Evolutionary conservation across 106 monocot species (phyloP), one percentile per base, ranked within the genome.

Genomic region (Dendrobium chrysotoxum): DNA sequence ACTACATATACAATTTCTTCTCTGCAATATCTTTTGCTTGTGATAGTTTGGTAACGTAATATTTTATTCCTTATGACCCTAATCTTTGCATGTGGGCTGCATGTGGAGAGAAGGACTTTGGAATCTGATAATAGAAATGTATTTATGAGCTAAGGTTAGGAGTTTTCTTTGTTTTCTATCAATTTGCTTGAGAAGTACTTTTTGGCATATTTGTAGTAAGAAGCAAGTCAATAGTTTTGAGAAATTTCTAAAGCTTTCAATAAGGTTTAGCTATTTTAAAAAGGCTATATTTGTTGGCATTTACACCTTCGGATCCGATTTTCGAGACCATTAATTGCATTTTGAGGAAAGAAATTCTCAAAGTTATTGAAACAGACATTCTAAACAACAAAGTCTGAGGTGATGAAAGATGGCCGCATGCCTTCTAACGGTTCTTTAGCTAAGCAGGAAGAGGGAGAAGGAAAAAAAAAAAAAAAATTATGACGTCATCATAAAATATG

Each of bases 71-170:
- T 41, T 41, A 6, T 41, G 6, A 10, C 44, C 47, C 47, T 28
- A 26, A 76, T 25, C 26, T 26, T n/a, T 47, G 76, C 76, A 76
- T 76, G 76, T 76, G 45, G 74, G 74, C 74, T 41, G 41, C 74
- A 74, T 74, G 74, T 42, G 41, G 42, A 74, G 41, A 74, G 17
- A 4, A 72, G 38, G 28, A 42, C 41, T 40, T 40, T 23, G 21
- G 74, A 74, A 42, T 74, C 74, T 35, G 6, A 8, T 2, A n/a
- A 15, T 16, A 35, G 16, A 7, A 21, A 70, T 13, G 2, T 4
- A 15, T n/a, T 28, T 70, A 31, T 23, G 70, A 70, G 31, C 10
- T 35, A 70, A 64, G 1, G 35, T 3, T 64, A 4, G 23, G 20
- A 20, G 4, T 53, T 3, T 53, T 53, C 7, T 9, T 53, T 50